Conservation (phyloP, 257 asterid species). For the Mitragyna speciosa region DNA sequence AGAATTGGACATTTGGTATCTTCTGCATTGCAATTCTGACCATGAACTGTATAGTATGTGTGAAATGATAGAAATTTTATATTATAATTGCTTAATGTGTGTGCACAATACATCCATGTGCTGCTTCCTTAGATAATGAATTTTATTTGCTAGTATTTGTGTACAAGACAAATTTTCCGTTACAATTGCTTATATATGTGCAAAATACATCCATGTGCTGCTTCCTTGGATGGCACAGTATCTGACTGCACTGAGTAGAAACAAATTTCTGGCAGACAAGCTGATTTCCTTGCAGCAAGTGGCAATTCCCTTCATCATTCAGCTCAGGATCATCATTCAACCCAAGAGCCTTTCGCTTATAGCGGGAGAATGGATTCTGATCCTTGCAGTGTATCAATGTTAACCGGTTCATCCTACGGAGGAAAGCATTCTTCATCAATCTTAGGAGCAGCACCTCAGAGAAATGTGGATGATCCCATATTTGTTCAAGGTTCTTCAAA, state of each 20-base stretch:
- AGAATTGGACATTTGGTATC: background rate
- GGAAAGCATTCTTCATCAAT: constrained; percentile 80
- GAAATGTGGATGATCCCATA: constrained; percentile 61
- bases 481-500: constrained; percentile 67
- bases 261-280: constrained; percentile 93
- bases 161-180: too few species aligned
- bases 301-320: constrained; percentile 39
- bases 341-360: constrained; percentile 69
- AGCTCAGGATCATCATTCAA: constrained; percentile 49
- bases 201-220: constrained; percentile 37
- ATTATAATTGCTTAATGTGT: constrained; percentile 20
- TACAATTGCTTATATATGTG: constrained; percentile 15
- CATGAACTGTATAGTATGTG: background rate
- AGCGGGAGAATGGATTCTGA: constrained; percentile 79
- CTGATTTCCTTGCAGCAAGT: constrained; percentile 86
- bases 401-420: constrained; percentile 61
- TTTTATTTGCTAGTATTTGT: too few species aligned
- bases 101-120: constrained; percentile 38
- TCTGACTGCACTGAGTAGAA: constrained; percentile 66
- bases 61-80: background rate
- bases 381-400: constrained; percentile 53
- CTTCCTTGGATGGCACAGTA: constrained; percentile 43
- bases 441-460: constrained; percentile 87
- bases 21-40: background rate
- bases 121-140: constrained; percentile 35